Conservation (phyloP, 2,329 filamentous ascomycete genomes). For the Colletotrichum spaethianum region DNA sequence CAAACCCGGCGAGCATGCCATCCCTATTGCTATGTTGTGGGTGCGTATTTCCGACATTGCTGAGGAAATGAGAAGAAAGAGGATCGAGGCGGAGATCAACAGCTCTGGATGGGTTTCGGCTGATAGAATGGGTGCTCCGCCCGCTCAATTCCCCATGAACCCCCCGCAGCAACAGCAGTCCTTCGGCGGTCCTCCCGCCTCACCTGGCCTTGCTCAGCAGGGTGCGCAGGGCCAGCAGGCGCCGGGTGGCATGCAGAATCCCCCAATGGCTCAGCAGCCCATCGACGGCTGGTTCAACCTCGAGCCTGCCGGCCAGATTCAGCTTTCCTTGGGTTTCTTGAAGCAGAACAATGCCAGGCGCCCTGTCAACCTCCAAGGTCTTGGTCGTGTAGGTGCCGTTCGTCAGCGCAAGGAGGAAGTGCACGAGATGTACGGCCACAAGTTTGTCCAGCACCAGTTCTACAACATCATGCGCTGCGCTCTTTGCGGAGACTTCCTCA, state of each 20-base stretch:
- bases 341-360: conserved; percentile 90
- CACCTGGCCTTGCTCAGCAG: conserved; percentile 54
- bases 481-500: conserved; percentile 97
- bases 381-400: conserved; percentile 95
- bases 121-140: conserved; percentile 85
- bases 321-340: conserved; percentile 90
- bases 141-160: conserved; percentile 72
- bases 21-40: conserved; percentile 96
- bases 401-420: conserved; percentile 98
- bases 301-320: conserved; percentile 93
- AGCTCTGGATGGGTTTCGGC: conserved; percentile 97
- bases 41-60: conserved; percentile 96
- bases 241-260: conserved; percentile 53
- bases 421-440: conserved; percentile 99
- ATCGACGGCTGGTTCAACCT: conserved; percentile 98
- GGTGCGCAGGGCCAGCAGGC: conserved; percentile 52
- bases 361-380: conserved; percentile 88
- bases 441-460: conserved; percentile 98
- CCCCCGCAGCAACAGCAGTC: conserved; percentile 57
- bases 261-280: conserved; percentile 68
- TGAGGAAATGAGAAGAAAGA: conserved; percentile 97
- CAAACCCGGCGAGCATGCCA: conserved; percentile 89
- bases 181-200: conserved; percentile 61
- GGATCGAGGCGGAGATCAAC: conserved; percentile 95
- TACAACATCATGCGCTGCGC: conserved; percentile 99